Evolutionary conservation across 331 rosid genomes (phyloP).

Genomic region (Pyracantha coccinea): DNA sequence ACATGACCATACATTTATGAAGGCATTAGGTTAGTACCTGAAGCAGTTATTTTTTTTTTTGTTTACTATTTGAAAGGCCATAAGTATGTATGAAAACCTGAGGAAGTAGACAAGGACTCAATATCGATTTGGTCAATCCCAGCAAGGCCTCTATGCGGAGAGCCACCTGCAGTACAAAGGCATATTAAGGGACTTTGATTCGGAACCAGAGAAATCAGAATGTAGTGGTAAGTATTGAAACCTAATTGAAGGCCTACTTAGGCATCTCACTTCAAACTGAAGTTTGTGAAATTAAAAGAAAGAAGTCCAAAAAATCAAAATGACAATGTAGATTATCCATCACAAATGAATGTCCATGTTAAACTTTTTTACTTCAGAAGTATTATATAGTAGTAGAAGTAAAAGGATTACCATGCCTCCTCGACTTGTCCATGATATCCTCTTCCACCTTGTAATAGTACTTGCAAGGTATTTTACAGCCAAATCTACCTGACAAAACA

Average conservation of each 20-base stretch:
- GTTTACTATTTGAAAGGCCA: background rate
- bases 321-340: background rate
- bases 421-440: conserved; percentile 75
- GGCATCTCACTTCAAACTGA: background rate
- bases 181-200: background rate
- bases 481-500: conserved; percentile 42
- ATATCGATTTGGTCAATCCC: conserved; percentile 55
- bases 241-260: background rate
- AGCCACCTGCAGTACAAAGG: conserved; percentile 44
- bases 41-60: background rate
- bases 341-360: background rate
- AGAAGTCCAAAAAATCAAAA: background rate
- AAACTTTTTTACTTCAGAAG: background rate
- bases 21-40: background rate
- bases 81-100: conserved; percentile 27
- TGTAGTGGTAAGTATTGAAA: background rate
- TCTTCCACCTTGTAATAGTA: conserved; percentile 49
- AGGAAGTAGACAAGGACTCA: conserved; percentile 68
- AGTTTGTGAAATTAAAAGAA: background rate
- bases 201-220: background rate
- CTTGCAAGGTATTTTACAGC: conserved; percentile 38
- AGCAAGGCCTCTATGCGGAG: conserved; percentile 51
- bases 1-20: background rate
- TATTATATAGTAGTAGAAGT: background rate
- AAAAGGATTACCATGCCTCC: conserved; percentile 63